phyloP scores from a whole-genome alignment of 805 yeast genomes.

The Metahyphopichia silvanorum region DNA sequence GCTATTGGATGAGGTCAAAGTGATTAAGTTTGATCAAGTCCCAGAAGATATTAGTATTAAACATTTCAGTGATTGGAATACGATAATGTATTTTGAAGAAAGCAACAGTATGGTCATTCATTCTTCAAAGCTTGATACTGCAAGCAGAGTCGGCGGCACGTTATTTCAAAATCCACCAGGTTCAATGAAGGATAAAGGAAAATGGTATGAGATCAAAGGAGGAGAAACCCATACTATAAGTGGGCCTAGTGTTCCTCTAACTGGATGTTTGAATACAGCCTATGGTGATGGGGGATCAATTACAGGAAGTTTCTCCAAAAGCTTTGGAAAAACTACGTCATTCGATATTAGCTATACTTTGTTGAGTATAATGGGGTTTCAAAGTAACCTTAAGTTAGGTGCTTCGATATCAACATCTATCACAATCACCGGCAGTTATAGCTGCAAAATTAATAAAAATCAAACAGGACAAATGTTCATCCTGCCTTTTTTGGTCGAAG shows the following conservation, averaged over 20 bases:
- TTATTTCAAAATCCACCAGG: slow-evolving; percentile 2
- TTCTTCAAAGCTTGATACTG: slow-evolving; percentile 12
- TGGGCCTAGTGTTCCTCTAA: slow-evolving; percentile 11
- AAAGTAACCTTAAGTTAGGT: slow-evolving; percentile 1
- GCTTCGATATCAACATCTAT: slow-evolving; percentile 4
- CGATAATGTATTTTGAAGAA: slow-evolving; percentile 8
- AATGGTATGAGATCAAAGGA: slow-evolving; percentile 14
- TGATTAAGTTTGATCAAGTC: background rate
- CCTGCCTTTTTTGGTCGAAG: slow-evolving; percentile 11
- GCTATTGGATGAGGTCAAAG: slow-evolving; percentile 3
- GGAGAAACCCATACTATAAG: background rate
- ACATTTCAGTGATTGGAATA: slow-evolving; percentile 5
- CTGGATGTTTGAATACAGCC: slow-evolving; percentile 15
- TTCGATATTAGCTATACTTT: slow-evolving; percentile 10
- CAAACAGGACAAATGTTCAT: slow-evolving; percentile 18
- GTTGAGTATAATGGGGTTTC: background rate
- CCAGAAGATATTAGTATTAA: background rate
- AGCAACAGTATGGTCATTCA: slow-evolving; percentile 11
- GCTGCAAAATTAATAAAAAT: slow-evolving; percentile 14
- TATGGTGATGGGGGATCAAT: slow-evolving; percentile 19
- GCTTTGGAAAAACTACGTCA: slow-evolving; percentile 10
- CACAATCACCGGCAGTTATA: slow-evolving; percentile 9
- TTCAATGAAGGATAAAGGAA: slow-evolving; percentile 3
- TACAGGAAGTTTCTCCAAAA: slow-evolving; percentile 10
- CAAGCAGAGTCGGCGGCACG: slow-evolving; percentile 9